Conservation (phyloP, 1,139 yeast species). For the Protomyces inouyei region DNA sequence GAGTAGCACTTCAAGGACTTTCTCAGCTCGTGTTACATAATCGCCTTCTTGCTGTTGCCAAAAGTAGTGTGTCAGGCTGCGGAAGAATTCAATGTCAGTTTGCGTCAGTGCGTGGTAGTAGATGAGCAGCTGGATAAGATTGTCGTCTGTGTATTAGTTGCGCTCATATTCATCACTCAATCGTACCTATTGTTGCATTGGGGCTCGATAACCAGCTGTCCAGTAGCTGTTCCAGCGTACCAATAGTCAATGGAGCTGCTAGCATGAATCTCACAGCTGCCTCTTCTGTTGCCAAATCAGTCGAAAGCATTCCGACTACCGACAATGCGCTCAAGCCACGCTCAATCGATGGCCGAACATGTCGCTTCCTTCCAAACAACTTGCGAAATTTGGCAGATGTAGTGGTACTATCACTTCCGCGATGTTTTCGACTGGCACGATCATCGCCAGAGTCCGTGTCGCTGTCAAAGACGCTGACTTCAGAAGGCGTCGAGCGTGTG, state of each 20-base stretch:
- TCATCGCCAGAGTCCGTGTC: neutral
- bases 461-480: neutral
- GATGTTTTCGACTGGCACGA: neutral
- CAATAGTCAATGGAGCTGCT: neutral
- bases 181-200: neutral
- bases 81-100: neutral
- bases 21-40: neutral
- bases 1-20: neutral
- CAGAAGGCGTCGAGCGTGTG: neutral
- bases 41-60: neutral
- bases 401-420: neutral
- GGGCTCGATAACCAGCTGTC: neutral
- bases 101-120: neutral
- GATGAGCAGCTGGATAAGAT: neutral
- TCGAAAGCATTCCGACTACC: too few relatives aligned
- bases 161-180: neutral
- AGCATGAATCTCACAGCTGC: neutral
- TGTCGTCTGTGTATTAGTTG: neutral
- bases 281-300: too few relatives aligned
- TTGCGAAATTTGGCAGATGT: neutral
- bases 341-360: neutral
- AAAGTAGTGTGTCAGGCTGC: neutral
- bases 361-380: neutral
- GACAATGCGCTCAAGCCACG: neutral
- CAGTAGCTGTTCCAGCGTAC: neutral